Percentiles rank a stretch among this genome's conserved stretches.
Conservation (phyloP, 805 yeast genomes). For the Candida rishiriensis region DNA sequence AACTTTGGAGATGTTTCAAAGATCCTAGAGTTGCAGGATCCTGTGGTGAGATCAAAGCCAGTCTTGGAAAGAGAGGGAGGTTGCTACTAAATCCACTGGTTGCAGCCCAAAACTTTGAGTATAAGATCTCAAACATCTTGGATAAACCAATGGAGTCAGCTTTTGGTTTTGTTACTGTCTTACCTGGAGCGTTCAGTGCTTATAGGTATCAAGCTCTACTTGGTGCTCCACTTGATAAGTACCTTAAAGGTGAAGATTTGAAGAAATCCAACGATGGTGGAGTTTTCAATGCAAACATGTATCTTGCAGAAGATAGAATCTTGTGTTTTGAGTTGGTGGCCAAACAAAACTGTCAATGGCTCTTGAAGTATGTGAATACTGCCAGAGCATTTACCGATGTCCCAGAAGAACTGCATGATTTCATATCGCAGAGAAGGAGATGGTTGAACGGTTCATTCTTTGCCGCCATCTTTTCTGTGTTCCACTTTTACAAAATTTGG, state of each 20-base stretch:
- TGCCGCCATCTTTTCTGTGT: constrained; percentile 84
- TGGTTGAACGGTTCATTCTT: constrained; percentile 97
- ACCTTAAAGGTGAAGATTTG: constrained; percentile 87
- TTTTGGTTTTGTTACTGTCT: constrained; percentile 89
- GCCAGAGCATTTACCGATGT: constrained; percentile 96
- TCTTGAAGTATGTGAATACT: constrained; percentile 76
- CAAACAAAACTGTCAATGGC: constrained; percentile 67
- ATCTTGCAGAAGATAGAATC: constrained; percentile 93
- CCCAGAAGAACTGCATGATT: constrained; percentile 81
- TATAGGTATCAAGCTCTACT: constrained; percentile 79
- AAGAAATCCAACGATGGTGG: constrained; percentile 62
- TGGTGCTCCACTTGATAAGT: constrained; percentile 83
- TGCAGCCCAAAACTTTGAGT: constrained; percentile 96
- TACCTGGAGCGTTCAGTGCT: constrained; percentile 97
- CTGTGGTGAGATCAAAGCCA: constrained; percentile 93
- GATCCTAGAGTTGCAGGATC: constrained; percentile 90
- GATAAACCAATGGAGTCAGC: constrained; percentile 95
- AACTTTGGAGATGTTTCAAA: constrained; percentile 82
- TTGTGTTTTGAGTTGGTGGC: constrained; percentile 95
- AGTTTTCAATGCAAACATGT: constrained; percentile 92
- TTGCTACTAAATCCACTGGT: constrained; percentile 76
- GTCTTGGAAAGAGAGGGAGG: constrained; percentile 53
- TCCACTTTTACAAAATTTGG: constrained; percentile 76
- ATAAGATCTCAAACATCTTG: constrained; percentile 88
- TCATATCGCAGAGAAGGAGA: constrained; percentile 87